Base-by-base conservation (phyloP, 768 basidiomycete species). In the Kwoniella mangroviensis region DNA sequence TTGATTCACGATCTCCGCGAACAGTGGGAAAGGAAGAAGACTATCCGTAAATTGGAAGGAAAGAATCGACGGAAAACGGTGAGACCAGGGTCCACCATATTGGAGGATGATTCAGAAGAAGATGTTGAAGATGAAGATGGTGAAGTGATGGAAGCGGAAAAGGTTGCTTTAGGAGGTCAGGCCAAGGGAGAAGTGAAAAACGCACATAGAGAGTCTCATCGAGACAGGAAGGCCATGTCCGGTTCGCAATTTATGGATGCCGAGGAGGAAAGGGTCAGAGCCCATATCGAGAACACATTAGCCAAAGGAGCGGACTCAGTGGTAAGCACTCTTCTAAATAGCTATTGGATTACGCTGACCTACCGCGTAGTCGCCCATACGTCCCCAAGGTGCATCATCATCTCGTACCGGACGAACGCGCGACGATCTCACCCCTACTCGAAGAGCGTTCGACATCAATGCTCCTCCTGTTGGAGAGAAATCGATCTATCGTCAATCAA, bases 241-340 rank as follows among this genome's bases (percentile, higher is more conserved):
- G 75, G 75, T 6, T 82, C 82, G 55, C 82, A 83, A 58, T 84
- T 84, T 64, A 73, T 81, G 64, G 84, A 84, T 63, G 84, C 82
- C 10, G 75, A 82, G 28, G 84, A 84, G 43, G 83, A 83, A 21
- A 63, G 77, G 24, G 92, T 92, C 9, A 88, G 91, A 73, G 90
- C 91, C 76, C 93, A 95, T 81, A 92, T 96, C 55, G 92, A 94
- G 77, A 89, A 91, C 71, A 92, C 92, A 70, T 84, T 95, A 40
- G 90, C 87, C 42, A 90, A 89, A 66, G 92, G 91, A 13, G 67
- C 77, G 5, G 75, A 74, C 63, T 62, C 71, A 26, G 73, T 93
- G 53, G 83, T 82, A 71, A 64, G 76, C 76, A 57, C 22, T 42
- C 45, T 17, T 49, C 19, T 49, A 19, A 26, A 12, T 7, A 22